Evolutionary conservation across 768 basidiomycete genomes (phyloP).

Genomic region (Antrodiella citrinella): DNA sequence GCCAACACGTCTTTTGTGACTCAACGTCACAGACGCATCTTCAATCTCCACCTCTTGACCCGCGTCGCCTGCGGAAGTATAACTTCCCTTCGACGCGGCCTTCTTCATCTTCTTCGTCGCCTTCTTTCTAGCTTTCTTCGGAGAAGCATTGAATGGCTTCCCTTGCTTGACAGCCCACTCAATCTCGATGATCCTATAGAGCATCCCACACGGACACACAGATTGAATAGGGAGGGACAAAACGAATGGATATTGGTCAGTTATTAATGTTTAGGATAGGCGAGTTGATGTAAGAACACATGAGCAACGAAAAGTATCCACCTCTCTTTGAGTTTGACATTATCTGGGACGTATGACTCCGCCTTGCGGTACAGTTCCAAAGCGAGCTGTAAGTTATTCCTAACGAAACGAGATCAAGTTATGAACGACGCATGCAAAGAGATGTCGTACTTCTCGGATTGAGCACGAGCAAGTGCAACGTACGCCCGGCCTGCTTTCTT

Average conservation of each 20-base stretch:
- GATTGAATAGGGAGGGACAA: not conserved
- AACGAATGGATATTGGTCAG: not conserved
- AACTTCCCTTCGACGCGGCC: not conserved
- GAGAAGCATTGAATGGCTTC: slow-evolving; percentile 50
- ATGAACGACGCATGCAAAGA: not conserved
- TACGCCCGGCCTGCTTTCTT: slow-evolving; percentile 82
- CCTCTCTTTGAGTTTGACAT: slow-evolving; percentile 81
- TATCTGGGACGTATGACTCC: slow-evolving; percentile 78
- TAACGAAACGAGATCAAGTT: slow-evolving; percentile 19
- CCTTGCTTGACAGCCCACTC: slow-evolving; percentile 69
- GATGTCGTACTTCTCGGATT: slow-evolving; percentile 64
- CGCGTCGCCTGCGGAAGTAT: not conserved
- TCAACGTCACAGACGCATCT: not conserved
- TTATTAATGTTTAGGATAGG: not conserved
- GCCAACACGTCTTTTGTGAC: not conserved
- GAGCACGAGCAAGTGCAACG: slow-evolving; percentile 73
- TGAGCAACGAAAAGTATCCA: slow-evolving; percentile 67
- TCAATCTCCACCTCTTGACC: not conserved
- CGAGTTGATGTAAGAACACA: slow-evolving; percentile 42
- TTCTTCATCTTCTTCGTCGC: slow-evolving; percentile 25
- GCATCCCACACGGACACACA: not conserved
- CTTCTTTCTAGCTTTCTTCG: slow-evolving; percentile 41
- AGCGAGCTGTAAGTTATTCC: slow-evolving; percentile 75
- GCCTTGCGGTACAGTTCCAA: slow-evolving; percentile 79
- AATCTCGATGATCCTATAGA: slow-evolving; percentile 68